Conservation (phyloP, 495 filamentous ascomycete species). For the Podospora appendiculata region DNA sequence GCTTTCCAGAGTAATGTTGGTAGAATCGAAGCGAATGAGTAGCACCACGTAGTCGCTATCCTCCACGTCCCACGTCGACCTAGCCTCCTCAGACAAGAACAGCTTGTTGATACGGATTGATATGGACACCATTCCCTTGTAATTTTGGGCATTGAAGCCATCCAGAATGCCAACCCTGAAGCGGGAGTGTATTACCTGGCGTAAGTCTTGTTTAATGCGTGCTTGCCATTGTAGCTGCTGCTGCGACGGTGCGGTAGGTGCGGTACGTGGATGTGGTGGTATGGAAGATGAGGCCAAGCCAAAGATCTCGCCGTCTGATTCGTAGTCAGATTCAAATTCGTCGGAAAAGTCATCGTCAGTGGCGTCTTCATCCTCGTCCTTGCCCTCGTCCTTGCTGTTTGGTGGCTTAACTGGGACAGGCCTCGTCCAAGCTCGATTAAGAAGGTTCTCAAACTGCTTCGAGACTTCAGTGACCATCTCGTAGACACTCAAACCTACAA, state of each 20-base stretch:
- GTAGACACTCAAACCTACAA: constrained; percentile 33
- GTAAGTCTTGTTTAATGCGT: constrained; percentile 57
- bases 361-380: constrained; percentile 18
- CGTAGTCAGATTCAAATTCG: too few relatives aligned
- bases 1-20: constrained; percentile 49
- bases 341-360: constrained; percentile 11
- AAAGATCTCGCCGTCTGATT: constrained; percentile 15
- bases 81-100: constrained; percentile 66
- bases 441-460: constrained; percentile 26
- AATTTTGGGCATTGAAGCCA: constrained; percentile 28
- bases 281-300: constrained; percentile 1
- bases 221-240: background rate
- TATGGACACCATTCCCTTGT: constrained; percentile 49
- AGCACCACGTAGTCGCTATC: constrained; percentile 65
- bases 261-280: background rate
- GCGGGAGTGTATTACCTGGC: constrained; percentile 52
- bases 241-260: background rate
- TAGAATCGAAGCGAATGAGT: constrained; percentile 56
- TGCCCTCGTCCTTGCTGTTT: constrained; percentile 1
- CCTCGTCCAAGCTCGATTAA: constrained; percentile 6
- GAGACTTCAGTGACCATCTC: constrained; percentile 38
- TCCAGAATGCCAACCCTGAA: constrained; percentile 66
- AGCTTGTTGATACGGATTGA: constrained; percentile 63
- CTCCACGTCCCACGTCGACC: constrained; percentile 69
- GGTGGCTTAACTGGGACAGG: too few relatives aligned